Evolutionary conservation across 2,329 filamentous ascomycete species (phyloP).

Genomic region (Elsinoe batatas): DNA sequence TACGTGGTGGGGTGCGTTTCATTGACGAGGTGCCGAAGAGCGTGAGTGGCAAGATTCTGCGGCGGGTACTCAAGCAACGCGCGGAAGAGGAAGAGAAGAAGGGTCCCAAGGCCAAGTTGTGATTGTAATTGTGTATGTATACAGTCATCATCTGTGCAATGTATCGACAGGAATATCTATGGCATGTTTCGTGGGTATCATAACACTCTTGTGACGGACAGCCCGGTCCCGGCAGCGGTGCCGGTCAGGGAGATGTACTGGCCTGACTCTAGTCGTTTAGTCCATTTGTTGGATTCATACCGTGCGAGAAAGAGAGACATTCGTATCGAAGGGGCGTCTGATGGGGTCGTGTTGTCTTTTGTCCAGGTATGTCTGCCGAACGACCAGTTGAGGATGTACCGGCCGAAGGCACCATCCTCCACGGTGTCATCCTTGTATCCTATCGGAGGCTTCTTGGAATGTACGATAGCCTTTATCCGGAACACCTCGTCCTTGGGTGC

Average conservation of each 20-base stretch:
- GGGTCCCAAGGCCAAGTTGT: constrained; percentile 33
- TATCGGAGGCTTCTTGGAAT: constrained; percentile 32
- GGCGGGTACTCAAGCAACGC: constrained; percentile 35
- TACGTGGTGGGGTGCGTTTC: constrained; percentile 38
- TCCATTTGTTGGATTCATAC: constrained; percentile 67
- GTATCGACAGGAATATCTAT: neutral
- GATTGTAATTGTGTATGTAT: constrained; percentile 14
- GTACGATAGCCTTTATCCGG: constrained; percentile 71
- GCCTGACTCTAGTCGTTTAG: constrained; percentile 53
- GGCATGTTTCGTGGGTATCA: constrained; percentile 15
- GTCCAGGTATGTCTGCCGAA: constrained; percentile 95
- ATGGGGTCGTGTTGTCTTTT: constrained; percentile 33
- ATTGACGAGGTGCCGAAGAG: constrained; percentile 40
- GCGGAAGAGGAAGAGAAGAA: constrained; percentile 32
- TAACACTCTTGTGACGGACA: constrained; percentile 39
- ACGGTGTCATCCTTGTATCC: constrained; percentile 19
- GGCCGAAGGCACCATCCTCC: constrained; percentile 26
- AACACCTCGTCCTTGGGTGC: constrained; percentile 92
- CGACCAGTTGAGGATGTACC: constrained; percentile 96
- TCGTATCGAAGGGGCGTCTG: constrained; percentile 40
- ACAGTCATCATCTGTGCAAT: constrained; percentile 11
- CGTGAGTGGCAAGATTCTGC: constrained; percentile 39
- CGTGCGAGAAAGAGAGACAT: constrained; percentile 69
- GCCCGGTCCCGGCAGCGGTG: constrained; percentile 31
- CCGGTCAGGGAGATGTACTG: constrained; percentile 21